Percentiles rank a stretch among this genome's conserved stretches.
Conservation (phyloP, 2,329 filamentous ascomycete species). For the Cercospora zeina region DNA sequence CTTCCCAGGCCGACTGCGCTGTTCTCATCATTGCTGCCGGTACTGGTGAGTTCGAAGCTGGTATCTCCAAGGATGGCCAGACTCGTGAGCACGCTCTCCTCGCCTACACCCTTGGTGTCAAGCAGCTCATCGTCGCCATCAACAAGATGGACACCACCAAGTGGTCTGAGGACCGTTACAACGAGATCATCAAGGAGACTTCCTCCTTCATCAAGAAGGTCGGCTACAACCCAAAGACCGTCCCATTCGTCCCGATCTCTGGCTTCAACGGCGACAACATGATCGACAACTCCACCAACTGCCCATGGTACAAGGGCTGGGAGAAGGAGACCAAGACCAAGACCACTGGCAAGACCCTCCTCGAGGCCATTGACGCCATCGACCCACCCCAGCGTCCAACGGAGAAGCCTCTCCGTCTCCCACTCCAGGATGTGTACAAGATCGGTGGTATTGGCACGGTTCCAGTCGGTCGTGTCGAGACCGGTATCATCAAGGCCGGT, state of each 20-base stretch:
- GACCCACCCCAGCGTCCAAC: slow-evolving; percentile 88
- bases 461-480: slow-evolving; percentile 99
- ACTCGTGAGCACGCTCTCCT: slow-evolving; percentile 99
- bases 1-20: slow-evolving; percentile 99
- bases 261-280: slow-evolving; percentile 99
- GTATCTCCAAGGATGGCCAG: slow-evolving; percentile 99
- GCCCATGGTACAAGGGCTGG: slow-evolving; percentile 99
- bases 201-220: slow-evolving; percentile 99
- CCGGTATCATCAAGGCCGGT: slow-evolving; percentile 82
- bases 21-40: slow-evolving; percentile 99
- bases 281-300: slow-evolving; percentile 85
- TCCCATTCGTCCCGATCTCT: slow-evolving; percentile 99
- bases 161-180: slow-evolving; percentile 94
- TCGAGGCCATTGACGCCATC: slow-evolving; percentile 97
- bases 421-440: slow-evolving; percentile 99
- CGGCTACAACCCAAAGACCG: slow-evolving; percentile 99
- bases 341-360: slow-evolving; percentile 90
- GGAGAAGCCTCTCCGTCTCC: slow-evolving; percentile 99
- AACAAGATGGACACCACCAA: slow-evolving; percentile 99
- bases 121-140: slow-evolving; percentile 99
- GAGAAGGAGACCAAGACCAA: slow-evolving; percentile 97
- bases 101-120: slow-evolving; percentile 99
- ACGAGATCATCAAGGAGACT: slow-evolving; percentile 99
- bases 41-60: slow-evolving; percentile 99
- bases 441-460: slow-evolving; percentile 99